Evolutionary conservation across 2,329 filamentous ascomycete species (phyloP).

Genomic region (Fusarium papillatum): DNA sequence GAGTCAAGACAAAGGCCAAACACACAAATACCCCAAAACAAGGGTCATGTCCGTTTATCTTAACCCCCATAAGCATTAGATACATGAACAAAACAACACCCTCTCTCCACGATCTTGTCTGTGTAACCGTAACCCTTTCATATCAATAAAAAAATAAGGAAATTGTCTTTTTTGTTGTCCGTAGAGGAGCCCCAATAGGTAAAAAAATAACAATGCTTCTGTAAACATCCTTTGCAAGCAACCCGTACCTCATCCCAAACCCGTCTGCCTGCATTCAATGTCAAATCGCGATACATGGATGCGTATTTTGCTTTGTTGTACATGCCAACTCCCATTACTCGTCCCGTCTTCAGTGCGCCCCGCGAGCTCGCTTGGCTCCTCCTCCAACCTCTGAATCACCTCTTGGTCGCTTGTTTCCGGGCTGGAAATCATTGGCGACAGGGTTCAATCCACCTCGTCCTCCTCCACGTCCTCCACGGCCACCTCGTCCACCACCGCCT

Average conservation of each 20-base stretch:
- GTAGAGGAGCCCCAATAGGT: slow-evolving; percentile 39
- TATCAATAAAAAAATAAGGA: slow-evolving; percentile 26
- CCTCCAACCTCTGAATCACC: slow-evolving; percentile 63
- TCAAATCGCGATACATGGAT: slow-evolving; percentile 35
- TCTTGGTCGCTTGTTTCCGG: slow-evolving; percentile 69
- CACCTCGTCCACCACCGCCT: slow-evolving; percentile 50
- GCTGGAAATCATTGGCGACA: slow-evolving; percentile 67
- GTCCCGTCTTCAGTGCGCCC: slow-evolving; percentile 50
- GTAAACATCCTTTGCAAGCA: slow-evolving; percentile 26
- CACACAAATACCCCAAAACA: not conserved
- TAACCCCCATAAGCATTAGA: not conserved
- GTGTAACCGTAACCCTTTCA: not conserved
- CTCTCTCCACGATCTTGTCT: not conserved
- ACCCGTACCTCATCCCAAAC: slow-evolving; percentile 24
- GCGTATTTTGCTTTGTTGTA: slow-evolving; percentile 38
- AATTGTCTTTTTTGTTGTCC: slow-evolving; percentile 38
- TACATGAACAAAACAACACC: not conserved
- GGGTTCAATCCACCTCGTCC: slow-evolving; percentile 62
- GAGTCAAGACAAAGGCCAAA: not conserved
- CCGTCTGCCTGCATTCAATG: slow-evolving; percentile 18
- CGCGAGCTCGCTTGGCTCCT: slow-evolving; percentile 58
- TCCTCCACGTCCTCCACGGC: slow-evolving; percentile 57
- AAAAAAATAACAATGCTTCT: slow-evolving; percentile 33
- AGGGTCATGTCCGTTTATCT: not conserved
- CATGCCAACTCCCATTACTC: slow-evolving; percentile 29